Conservation (phyloP, 2,329 filamentous ascomycete genomes). For the Lachnellula suecica region DNA sequence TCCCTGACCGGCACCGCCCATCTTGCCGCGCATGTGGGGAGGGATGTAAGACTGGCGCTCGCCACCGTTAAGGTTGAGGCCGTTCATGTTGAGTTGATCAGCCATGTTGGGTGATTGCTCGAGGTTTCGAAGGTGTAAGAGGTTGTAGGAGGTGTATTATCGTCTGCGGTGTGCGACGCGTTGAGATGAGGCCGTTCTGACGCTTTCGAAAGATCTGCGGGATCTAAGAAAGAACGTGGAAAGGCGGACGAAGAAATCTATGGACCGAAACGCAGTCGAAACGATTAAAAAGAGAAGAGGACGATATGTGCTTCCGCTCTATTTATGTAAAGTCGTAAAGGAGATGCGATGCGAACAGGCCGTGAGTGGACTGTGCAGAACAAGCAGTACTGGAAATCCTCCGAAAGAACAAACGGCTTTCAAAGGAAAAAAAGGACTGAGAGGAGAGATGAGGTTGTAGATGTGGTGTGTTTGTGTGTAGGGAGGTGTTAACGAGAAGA, state of each 20-base stretch:
- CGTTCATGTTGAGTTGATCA: conserved; percentile 80
- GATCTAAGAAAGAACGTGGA: conserved; percentile 26
- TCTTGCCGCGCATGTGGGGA: conserved; percentile 73
- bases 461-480: conserved; percentile 17
- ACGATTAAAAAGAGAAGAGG: conserved; percentile 27
- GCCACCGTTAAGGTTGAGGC: conserved; percentile 61
- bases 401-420: conserved; percentile 42
- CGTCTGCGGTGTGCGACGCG: conserved; percentile 7
- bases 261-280: conserved; percentile 32
- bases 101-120: conserved; percentile 60
- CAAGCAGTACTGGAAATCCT: conserved; percentile 33
- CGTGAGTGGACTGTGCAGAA: too few relatives aligned
- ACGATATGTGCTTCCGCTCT: conserved; percentile 15
- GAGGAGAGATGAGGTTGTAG: conserved; percentile 15
- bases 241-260: conserved; percentile 24
- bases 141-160: conserved; percentile 9
- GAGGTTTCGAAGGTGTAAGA: neutral
- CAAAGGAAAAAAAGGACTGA: conserved; percentile 39
- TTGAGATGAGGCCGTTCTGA: conserved; percentile 10
- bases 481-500: conserved; percentile 15
- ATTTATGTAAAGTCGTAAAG: neutral
- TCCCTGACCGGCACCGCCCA: conserved; percentile 35
- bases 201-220: conserved; percentile 25
- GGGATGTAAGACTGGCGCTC: conserved; percentile 76
- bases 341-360: too few relatives aligned